Evolutionary conservation across 1,284 basidiomycete species (phyloP), one percentile per base, ranked within the genome.

Genomic region (Ustilago tritici): DNA sequence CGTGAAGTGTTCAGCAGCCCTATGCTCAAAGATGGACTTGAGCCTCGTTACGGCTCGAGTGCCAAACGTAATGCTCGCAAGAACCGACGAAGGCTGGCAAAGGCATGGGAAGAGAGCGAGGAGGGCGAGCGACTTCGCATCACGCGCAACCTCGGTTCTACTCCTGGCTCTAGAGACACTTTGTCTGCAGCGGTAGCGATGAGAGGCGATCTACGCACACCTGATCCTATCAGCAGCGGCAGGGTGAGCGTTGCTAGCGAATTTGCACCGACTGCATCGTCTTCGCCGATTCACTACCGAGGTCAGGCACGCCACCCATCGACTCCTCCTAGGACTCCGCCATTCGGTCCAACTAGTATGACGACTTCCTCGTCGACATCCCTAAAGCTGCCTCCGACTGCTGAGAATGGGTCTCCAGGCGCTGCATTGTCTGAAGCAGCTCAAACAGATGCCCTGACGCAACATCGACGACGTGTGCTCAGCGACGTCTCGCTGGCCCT

Each of bases 1-100:
- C 79, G 84, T 19, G 84, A 86, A 47, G 84, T 86, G 7, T 86
- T 86, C 61, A 77, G 79, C 70, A 73, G 75, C 34, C 73, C 77
- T 10, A 79, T 78, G 60, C 67, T 80, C 53, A 75, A 80, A 50
- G 79, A 80, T 52, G 74, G 65, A 15, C 41, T 63, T 14, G 69
- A 71, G 50, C 35, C 70, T 32, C 76, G 71, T 3, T 72, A 70
- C 47, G 79, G 70, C 12, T 75, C 70, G 38, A 73, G 57, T 71
- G 77, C 68, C 5, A 74, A 64, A 65, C 40, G 72, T 4, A 77
- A 68, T n/a, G 79, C 82, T 19, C 61, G 76, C 8, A 75, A 80
- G 65, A 78, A 80, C 35, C 69, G 79, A 12, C 70, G 66, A 34
- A 61, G 83, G 17, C 69, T 82, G 19, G 79, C 78, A 3, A 82